Percentiles rank a stretch among this genome's conserved stretches.
These are phyloP conservation scores for Cytospora chrysosperma DNA, from an alignment of 2,329 filamentous ascomycete species.

Conservation along the genomic window DNA sequence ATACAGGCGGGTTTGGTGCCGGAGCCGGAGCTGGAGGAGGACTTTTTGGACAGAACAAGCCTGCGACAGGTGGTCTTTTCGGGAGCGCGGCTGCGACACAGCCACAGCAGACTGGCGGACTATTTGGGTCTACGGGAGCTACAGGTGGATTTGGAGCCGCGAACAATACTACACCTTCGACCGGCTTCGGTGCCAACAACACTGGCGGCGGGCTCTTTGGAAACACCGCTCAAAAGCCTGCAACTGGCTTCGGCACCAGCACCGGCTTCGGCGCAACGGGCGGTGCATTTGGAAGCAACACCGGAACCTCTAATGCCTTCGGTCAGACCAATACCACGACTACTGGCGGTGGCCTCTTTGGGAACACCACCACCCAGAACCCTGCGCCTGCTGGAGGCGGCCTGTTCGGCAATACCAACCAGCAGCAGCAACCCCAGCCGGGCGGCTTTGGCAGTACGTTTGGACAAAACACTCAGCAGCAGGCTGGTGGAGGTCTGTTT, in stretches of 20 bases:
- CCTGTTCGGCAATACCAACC: constrained; percentile 18
- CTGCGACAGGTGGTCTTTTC: constrained; percentile 28
- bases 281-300: constrained; percentile 35
- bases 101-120: constrained; percentile 31
- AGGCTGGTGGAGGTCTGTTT: constrained; percentile 27
- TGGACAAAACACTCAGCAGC: constrained; percentile 41
- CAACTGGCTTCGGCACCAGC: constrained; percentile 23
- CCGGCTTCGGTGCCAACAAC: constrained; percentile 4
- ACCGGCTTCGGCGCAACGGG: constrained; percentile 27
- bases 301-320: constrained; percentile 32
- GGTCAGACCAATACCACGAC: constrained; percentile 38
- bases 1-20: constrained; percentile 33
- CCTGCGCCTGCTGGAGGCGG: constrained; percentile 36
- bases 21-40: constrained; percentile 27
- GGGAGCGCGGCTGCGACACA: constrained; percentile 38
- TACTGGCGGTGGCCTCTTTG: constrained; percentile 33
- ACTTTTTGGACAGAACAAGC: constrained; percentile 40
- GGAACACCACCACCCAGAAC: constrained; percentile 33
- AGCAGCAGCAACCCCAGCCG: constrained; percentile 43
- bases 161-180: constrained; percentile 25
- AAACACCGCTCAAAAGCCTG: constrained; percentile 27
- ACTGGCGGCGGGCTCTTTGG: constrained; percentile 36
- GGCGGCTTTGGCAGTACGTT: constrained; percentile 37
- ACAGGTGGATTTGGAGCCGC: constrained; percentile 32
- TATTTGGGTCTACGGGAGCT: constrained; percentile 40